phyloP scores from a whole-genome alignment of 768 basidiomycete species.

The Kwoniella mangroviensis region DNA sequence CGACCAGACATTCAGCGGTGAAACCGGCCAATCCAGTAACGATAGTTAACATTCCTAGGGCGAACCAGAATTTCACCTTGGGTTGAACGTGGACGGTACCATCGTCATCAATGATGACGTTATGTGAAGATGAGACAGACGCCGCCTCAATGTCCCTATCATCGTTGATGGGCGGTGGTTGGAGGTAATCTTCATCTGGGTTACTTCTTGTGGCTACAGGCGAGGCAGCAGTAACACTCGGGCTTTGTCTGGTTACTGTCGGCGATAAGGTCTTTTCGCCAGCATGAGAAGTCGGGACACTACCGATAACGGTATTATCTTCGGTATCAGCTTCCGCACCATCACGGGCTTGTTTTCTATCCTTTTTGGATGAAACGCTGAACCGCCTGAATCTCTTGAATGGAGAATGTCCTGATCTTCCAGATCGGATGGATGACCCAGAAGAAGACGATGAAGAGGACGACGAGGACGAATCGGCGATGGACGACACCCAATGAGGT shows the following conservation, averaged over 20 bases:
- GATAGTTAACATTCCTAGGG: constrained; percentile 37
- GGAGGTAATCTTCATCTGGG: constrained; percentile 1
- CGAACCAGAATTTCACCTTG: constrained; percentile 43
- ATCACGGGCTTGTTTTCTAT: constrained; percentile 8
- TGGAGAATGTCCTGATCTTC: constrained; percentile 15
- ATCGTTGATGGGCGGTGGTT: neutral
- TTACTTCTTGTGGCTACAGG: constrained; percentile 2
- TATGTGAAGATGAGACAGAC: neutral
- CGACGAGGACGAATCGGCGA: constrained; percentile 38
- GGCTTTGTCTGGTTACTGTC: constrained; percentile 4
- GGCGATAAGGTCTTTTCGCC: constrained; percentile 17
- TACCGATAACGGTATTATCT: constrained; percentile 11
- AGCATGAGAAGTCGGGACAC: neutral
- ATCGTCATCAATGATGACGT: constrained; percentile 31
- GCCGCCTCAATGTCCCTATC: constrained; percentile 17
- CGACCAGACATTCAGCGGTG: constrained; percentile 50
- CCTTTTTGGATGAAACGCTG: constrained; percentile 1
- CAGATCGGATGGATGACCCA: constrained; percentile 18
- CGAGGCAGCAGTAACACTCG: neutral
- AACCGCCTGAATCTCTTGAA: constrained; percentile 40
- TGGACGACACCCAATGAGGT: constrained; percentile 50
- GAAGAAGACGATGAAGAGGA: constrained; percentile 27
- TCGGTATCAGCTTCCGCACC: constrained; percentile 17
- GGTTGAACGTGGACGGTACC: constrained; percentile 26
- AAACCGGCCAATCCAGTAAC: constrained; percentile 53